Conservation (phyloP, 2,329 filamentous ascomycete genomes). For the Rasamsonia emersonii region DNA sequence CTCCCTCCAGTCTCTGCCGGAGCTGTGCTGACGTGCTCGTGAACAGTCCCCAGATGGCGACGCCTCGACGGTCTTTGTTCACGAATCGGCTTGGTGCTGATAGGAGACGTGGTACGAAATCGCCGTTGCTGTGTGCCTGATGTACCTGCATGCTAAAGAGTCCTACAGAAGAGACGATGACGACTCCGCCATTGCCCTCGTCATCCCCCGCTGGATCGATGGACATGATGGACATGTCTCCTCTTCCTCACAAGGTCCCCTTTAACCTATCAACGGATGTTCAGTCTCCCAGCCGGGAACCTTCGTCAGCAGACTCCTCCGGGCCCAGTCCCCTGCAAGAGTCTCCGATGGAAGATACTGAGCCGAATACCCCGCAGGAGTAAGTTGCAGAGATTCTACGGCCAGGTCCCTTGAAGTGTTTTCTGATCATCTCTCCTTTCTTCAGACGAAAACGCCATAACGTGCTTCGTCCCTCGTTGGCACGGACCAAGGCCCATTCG, state of each 20-base stretch:
- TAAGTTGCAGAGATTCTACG: conserved; percentile 17
- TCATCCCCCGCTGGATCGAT: conserved; percentile 67
- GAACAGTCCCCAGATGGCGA: conserved; percentile 69
- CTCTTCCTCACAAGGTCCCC: conserved; percentile 76
- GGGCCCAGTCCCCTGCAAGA: conserved; percentile 32
- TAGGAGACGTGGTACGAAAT: conserved; percentile 48
- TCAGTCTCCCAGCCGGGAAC: conserved; percentile 61
- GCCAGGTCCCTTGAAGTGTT: background rate
- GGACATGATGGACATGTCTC: conserved; percentile 89
- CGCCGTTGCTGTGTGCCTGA: conserved; percentile 1
- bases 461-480: conserved; percentile 64
- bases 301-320: conserved; percentile 36
- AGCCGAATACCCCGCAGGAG: conserved; percentile 21
- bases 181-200: conserved; percentile 73
- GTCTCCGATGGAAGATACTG: conserved; percentile 27
- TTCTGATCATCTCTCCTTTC: conserved; percentile 14
- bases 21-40: conserved; percentile 12
- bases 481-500: conserved; percentile 65
- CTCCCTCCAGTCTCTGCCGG: conserved; percentile 1
- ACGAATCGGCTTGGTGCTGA: conserved; percentile 58
- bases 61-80: conserved; percentile 77
- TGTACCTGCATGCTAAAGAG: conserved; percentile 17
- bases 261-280: conserved; percentile 53
- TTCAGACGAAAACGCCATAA: conserved; percentile 58
- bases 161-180: conserved; percentile 57